A percentile compares a stretch with the other conserved stretches of the same genome.
phyloP scores from a whole-genome alignment of 2,329 filamentous ascomycete genomes.

The Verticillium albo-atrum region DNA sequence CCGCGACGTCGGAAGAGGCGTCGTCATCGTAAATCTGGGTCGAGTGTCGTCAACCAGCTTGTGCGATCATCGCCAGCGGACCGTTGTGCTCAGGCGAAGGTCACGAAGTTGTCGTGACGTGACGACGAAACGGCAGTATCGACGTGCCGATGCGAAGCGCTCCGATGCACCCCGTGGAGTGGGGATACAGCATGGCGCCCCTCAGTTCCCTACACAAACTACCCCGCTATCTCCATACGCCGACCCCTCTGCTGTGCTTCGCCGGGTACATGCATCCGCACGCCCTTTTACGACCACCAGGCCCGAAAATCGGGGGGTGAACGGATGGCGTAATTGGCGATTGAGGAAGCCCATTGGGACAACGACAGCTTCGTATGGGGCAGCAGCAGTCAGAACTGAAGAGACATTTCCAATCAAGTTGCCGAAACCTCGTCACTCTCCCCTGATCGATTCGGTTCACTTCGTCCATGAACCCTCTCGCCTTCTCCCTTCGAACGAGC shows the following conservation, averaged over 20 bases:
- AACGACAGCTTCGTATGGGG: not conserved
- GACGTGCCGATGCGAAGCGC: not conserved
- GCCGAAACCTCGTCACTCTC: not conserved
- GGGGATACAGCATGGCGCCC: not conserved
- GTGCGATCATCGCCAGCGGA: not conserved
- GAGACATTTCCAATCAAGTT: not conserved
- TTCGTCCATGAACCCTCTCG: not conserved
- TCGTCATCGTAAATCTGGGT: not conserved
- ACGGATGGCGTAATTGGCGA: slow-evolving; percentile 5
- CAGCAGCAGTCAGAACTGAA: not conserved
- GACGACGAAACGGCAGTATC: too few species aligned
- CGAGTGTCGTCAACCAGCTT: not conserved
- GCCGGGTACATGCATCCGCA: not conserved
- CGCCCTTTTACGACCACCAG: not conserved
- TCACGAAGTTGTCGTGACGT: not conserved
- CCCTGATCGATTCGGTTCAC: not conserved
- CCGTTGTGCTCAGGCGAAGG: too few species aligned
- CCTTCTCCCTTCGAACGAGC: not conserved
- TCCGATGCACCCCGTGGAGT: not conserved
- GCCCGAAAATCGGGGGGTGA: not conserved
- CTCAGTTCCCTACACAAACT: not conserved
- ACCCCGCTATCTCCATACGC: not conserved
- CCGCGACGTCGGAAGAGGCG: not conserved
- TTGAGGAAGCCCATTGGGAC: not conserved
- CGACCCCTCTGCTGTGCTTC: not conserved